Base-by-base conservation (phyloP, 192 early-diverging fungal species). In the Physocladia obscura region DNA sequence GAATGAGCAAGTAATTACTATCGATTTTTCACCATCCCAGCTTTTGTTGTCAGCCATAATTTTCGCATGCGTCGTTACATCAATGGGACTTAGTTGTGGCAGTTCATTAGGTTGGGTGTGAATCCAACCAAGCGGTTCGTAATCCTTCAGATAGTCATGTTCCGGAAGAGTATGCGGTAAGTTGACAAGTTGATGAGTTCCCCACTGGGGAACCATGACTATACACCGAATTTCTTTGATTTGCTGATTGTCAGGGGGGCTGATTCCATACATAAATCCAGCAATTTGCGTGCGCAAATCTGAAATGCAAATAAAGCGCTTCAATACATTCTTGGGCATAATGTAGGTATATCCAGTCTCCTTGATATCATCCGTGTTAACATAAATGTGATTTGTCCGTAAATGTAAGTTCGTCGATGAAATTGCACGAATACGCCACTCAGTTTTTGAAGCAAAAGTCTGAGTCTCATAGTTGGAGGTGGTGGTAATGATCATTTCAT, bases 391-490 rank as follows among this genome's bases (percentile, higher is more conserved):
- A 75, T 95, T 93, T 2, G 96, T 97, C 67, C 95, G 92, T 59
- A 98, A 77, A 60, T 93, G 91, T 75, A 99, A 76, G 76, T 97
- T 98, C 62, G 95, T 95, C 6, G 94, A 90, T 2, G 97, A 93
- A 56, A 99, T 93, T n/a, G 97, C 95, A 40, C 97, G 90, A 49
- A 95, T 88, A 62, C 97, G 92, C 97, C 97, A 99, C 76, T 99
- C 97, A 3, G 95, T 97, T 83, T 99, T 98, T 48, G 95, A 97
- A n/a, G 90, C 86, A 77, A 99, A 99, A 2, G 93, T 93, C 80
- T 95, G 92, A 4, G 92, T 90, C 80, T 98, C 97, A 73, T 97
- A 99, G 67, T 94, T 93, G 64, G 93, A 94, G 2, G 94, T 97
- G 3, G 95, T 98, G 1, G 93, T 95, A n/a, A 94, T 92, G 71